These are phyloP conservation scores for Vachellia pachyceras DNA, from an alignment of 306 rosid genomes.

Conservation along the genomic window DNA sequence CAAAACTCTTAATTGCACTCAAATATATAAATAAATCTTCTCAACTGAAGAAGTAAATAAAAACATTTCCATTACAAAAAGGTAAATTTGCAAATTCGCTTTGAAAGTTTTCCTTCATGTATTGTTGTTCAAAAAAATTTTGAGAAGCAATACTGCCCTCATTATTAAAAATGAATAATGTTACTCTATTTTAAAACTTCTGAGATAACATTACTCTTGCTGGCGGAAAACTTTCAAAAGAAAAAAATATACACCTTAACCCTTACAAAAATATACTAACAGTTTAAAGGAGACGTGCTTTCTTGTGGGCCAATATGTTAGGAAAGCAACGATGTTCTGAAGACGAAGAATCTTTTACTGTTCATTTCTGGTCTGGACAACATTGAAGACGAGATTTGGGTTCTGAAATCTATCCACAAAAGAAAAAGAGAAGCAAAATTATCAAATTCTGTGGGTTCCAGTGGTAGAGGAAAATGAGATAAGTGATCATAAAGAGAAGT, in stretches of 20 bases:
- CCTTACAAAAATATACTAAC: too few species aligned
- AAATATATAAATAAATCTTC: background rate
- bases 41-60: background rate
- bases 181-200: too few species aligned
- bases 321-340: background rate
- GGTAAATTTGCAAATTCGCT: too few species aligned
- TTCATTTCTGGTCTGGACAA: constrained; percentile 18
- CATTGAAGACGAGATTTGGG: constrained; percentile 24
- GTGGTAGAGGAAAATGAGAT: constrained; percentile 34
- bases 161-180: too few species aligned
- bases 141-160: too few species aligned
- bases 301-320: background rate
- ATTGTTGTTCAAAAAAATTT: too few species aligned
- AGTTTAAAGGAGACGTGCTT: too few species aligned
- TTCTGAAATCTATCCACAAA: constrained; percentile 38
- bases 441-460: constrained; percentile 53
- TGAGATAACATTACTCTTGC: too few species aligned
- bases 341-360: background rate
- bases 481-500: constrained; percentile 32
- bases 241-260: too few species aligned
- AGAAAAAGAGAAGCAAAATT: background rate
- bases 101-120: too few species aligned
- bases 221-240: too few species aligned
- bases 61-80: too few species aligned
- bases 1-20: background rate